Conservation (phyloP, 83 land plant species). For the Larix sibirica region DNA sequence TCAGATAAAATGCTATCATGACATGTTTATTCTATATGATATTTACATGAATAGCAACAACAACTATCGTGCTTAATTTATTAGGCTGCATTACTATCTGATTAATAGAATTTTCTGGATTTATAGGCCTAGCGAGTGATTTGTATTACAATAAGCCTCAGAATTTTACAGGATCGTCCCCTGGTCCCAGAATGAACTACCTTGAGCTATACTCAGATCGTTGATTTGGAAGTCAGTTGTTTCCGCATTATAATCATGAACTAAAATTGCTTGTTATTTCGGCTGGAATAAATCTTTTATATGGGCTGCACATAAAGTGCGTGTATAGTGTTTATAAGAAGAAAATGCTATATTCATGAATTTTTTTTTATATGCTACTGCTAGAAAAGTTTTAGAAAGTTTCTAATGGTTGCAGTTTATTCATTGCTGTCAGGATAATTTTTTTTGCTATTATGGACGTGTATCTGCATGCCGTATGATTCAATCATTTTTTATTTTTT, state of each 20-base stretch:
- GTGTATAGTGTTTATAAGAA: no score
- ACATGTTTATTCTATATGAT: background rate
- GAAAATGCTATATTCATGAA: no score
- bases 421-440: background rate
- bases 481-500: background rate
- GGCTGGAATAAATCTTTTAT: no score
- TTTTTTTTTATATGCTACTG: no score
- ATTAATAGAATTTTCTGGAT: background rate
- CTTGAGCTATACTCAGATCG: background rate
- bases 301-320: no score
- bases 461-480: background rate
- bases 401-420: no score
- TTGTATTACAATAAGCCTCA: background rate
- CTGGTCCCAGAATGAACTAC: background rate
- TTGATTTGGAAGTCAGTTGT: background rate
- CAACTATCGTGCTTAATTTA: background rate
- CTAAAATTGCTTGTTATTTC: no score
- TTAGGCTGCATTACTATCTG: background rate
- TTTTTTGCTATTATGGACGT: background rate
- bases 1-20: conserved; percentile 1
- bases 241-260: no score
- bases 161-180: background rate
- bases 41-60: background rate
- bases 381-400: no score
- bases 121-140: background rate